Conservation (phyloP, 805 yeast species). For the Myxozyma melibiosi region DNA sequence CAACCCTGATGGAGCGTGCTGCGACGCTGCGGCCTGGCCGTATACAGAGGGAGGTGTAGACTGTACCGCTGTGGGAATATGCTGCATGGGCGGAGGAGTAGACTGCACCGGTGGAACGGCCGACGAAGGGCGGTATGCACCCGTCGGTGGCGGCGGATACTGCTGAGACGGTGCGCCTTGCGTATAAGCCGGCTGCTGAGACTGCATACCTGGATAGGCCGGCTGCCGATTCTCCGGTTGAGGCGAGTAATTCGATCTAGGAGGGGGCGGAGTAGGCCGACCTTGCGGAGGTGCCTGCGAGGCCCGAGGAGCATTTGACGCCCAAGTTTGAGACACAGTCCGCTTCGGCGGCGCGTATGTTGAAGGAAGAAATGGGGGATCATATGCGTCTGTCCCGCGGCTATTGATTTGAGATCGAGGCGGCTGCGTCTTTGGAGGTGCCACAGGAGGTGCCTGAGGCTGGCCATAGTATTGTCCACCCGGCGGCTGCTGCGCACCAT, state of each 20-base stretch:
- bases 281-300: neutral
- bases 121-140: neutral
- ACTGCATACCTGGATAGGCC: neutral
- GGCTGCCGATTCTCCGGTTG: neutral
- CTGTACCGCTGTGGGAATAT: too few relatives aligned
- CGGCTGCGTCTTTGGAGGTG: neutral
- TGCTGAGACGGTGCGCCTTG: neutral
- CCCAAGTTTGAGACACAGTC: neutral
- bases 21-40: too few relatives aligned
- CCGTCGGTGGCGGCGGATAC: neutral
- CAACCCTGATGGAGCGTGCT: neutral
- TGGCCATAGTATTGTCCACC: neutral
- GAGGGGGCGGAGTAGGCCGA: neutral
- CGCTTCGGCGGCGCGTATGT: slow-evolving; percentile 12
- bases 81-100: neutral
- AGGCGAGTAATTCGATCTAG: neutral
- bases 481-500: neutral
- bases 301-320: slow-evolving; percentile 16
- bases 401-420: slow-evolving; percentile 6
- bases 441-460: neutral
- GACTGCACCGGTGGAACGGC: neutral
- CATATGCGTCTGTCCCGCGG: slow-evolving; percentile 19
- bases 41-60: too few relatives aligned
- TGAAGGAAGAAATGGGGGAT: slow-evolving; percentile 14
- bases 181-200: neutral